Evolutionary conservation across 345 rosid species (phyloP).

Genomic region (Salix suchowensis): DNA sequence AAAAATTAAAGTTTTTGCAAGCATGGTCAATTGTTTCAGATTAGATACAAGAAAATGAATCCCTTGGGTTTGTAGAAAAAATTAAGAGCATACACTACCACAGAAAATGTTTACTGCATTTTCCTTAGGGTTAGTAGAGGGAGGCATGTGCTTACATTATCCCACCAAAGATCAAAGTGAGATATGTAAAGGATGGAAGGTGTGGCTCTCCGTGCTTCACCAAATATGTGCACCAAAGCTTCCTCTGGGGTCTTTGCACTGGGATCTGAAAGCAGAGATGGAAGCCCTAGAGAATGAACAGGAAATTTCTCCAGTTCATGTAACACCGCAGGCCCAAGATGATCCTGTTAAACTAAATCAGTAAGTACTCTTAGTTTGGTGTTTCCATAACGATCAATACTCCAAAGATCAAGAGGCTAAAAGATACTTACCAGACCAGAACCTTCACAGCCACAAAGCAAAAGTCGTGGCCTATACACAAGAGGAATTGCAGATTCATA

Average conservation of each 20-base stretch:
- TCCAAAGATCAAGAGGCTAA: conserved; percentile 15
- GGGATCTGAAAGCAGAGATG: conserved; percentile 97
- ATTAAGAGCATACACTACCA: neutral
- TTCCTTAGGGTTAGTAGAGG: neutral
- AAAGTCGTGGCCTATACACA: conserved; percentile 90
- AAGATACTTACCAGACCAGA: conserved; percentile 87
- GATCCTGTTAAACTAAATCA: conserved; percentile 89
- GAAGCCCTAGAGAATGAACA: conserved; percentile 93
- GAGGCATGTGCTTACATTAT: conserved; percentile 58
- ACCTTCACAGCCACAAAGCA: conserved; percentile 79
- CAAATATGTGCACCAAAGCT: conserved; percentile 95
- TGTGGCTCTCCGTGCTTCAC: conserved; percentile 95
- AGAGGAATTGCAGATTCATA: conserved; percentile 91
- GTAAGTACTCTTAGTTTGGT: conserved; percentile 58
- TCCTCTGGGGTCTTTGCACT: conserved; percentile 99
- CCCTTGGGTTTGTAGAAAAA: neutral
- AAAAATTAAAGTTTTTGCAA: neutral
- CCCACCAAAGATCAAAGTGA: conserved; percentile 97
- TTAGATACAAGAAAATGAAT: neutral
- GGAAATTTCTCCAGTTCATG: conserved; percentile 98
- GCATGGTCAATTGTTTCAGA: neutral
- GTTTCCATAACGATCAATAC: conserved; percentile 19
- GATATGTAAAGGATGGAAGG: conserved; percentile 92
- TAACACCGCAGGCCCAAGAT: conserved; percentile 94
- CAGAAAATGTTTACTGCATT: neutral